A percentile compares a stretch with the other conserved stretches of the same genome.
Evolutionary conservation across 441 rosid genomes (phyloP).

Genomic region (Melastoma candidum): DNA sequence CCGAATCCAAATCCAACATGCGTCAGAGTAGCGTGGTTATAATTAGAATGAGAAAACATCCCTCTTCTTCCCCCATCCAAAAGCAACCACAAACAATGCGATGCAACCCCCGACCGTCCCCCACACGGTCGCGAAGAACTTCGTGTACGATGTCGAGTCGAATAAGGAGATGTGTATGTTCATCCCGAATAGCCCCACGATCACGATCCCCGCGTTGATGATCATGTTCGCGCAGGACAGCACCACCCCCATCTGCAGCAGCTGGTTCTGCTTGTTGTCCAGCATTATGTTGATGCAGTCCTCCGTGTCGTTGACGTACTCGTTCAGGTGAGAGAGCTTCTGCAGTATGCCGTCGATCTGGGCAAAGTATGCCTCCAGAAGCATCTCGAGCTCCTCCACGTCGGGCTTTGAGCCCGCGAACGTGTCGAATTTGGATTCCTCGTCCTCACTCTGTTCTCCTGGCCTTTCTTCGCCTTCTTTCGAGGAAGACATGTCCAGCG

Average conservation of each 20-base stretch:
- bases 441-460: conserved; percentile 18
- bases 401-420: conserved; percentile 21
- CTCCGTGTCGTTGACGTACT: conserved; percentile 38
- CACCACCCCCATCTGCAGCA: conserved; percentile 49
- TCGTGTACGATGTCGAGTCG: conserved; percentile 12
- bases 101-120: conserved; percentile 26
- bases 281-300: conserved; percentile 47
- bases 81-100: conserved; percentile 21
- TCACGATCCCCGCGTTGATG: conserved; percentile 34
- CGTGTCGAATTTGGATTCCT: conserved; percentile 12
- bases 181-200: conserved; percentile 43
- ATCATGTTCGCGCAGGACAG: conserved; percentile 35
- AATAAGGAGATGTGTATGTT: conserved; percentile 30
- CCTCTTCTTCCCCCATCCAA: conserved; percentile 37
- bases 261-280: conserved; percentile 37
- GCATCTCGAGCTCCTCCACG: conserved; percentile 44
- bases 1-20: too few species aligned
- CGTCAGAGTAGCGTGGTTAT: conserved; percentile 1
- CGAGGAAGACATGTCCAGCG: conserved; percentile 17
- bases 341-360: conserved; percentile 36
- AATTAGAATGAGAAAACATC: conserved; percentile 1
- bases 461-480: conserved; percentile 19
- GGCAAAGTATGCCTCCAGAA: conserved; percentile 43
- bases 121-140: conserved; percentile 26
- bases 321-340: conserved; percentile 39